Base-by-base conservation (phyloP, 176 grass and related monocot species). In the Coix lacrymajobi region DNA sequence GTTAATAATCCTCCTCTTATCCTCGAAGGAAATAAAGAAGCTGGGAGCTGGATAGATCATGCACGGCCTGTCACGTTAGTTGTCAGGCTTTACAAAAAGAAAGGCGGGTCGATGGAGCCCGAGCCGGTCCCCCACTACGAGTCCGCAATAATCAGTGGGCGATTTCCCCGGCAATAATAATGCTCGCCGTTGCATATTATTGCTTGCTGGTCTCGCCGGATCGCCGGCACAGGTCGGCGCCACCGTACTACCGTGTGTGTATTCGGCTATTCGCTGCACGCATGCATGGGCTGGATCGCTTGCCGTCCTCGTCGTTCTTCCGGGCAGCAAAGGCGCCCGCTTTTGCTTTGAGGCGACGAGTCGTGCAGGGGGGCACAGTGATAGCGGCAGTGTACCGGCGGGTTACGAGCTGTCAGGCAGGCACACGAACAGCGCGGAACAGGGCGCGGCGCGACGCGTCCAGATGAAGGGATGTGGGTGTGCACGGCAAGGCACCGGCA, bases 151-250 rank as follows among this genome's bases (percentile, higher is more conserved):
- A 81, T 76, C 77, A 80, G 61, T 64, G 71, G 36, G 26, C 71
- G 77, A 88, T 77, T 15, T 46, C n/a, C n/a, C n/a, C 29, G 49
- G 5, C 68, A 84, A 85, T 89, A 84, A 85, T 89, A 82, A 89
- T 86, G 65, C 5, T 14, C 22, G 78, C 69, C 9, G 44, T 11
- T n/a, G 78, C 85, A 85, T 85, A 85, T 85, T 41, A 85, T 89
- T 81, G 82, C 40, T 54, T 17, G 67, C 25, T 62, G 61, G 7
- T 8, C 41, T 72, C 69, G 69, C 69, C 69, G 37, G 37, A 70
- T 72, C 64, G 72, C 40, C 6, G 11, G 22, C 57, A 60, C 20
- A 25, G 56, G n/a, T 56, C 72, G 19, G 8, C 1, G 9, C 7
- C 19, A 8, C 52, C 7, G 7, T 10, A 20, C 20, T 10, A 20